Percentiles rank a stretch among this genome's conserved stretches.
phyloP scores from a whole-genome alignment of 768 basidiomycete species.

The Candolleomyces eurysporus region DNA sequence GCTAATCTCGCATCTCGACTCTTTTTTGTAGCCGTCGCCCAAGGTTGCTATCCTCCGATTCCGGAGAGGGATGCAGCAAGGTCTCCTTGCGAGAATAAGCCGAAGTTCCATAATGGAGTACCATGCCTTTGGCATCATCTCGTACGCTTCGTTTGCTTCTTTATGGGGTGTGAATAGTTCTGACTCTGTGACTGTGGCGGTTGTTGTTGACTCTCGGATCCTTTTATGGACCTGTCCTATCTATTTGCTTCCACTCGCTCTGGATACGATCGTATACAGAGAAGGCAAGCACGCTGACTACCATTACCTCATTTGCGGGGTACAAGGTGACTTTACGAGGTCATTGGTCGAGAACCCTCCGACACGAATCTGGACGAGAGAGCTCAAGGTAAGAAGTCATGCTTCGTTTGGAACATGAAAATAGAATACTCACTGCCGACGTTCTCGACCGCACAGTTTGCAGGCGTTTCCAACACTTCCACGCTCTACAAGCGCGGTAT shows the following conservation, averaged over 20 bases:
- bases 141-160: constrained; percentile 40
- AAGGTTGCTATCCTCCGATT: constrained; percentile 81
- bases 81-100: constrained; percentile 74
- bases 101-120: constrained; percentile 77
- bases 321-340: constrained; percentile 81
- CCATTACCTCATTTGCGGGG: constrained; percentile 83
- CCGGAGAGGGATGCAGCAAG: constrained; percentile 85
- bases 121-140: constrained; percentile 83
- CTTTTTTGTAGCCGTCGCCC: constrained; percentile 58
- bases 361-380: constrained; percentile 70
- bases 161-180: constrained; percentile 5
- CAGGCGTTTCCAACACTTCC: constrained; percentile 80
- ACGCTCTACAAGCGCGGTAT: constrained; percentile 76
- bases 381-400: constrained; percentile 58
- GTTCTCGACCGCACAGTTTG: constrained; percentile 45
- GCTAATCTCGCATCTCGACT: constrained; percentile 8
- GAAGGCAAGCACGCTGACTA: constrained; percentile 70
- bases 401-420: no score
- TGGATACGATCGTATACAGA: constrained; percentile 30
- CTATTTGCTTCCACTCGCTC: not conserved
- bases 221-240: not conserved
- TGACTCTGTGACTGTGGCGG: not conserved
- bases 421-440: not conserved
- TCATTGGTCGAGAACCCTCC: constrained; percentile 73
- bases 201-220: not conserved